Evolutionary conservation across 495 filamentous ascomycete genomes (phyloP).

Genomic region (Talaromyces liani): DNA sequence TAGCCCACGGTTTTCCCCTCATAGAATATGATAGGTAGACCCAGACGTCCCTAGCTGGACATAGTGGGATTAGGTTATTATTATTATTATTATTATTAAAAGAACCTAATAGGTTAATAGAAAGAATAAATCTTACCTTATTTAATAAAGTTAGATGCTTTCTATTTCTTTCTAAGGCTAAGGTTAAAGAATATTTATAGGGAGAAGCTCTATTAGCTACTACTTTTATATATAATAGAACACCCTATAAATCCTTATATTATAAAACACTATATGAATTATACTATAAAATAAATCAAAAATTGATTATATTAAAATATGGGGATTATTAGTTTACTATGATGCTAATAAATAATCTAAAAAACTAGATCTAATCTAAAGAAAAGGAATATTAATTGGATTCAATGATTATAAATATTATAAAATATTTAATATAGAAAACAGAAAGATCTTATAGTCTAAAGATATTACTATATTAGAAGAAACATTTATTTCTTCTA

Average conservation of each 20-base stretch:
- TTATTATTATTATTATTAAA: too few species aligned
- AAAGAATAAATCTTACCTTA: slow-evolving; percentile 3
- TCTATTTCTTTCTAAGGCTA: not conserved
- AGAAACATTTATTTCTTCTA: not conserved
- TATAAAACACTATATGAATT: slow-evolving; percentile 2
- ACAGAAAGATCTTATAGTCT: not conserved
- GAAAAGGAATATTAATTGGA: slow-evolving; percentile 2
- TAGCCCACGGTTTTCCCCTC: too few species aligned
- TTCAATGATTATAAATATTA: slow-evolving; percentile 2
- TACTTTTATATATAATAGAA: not conserved
- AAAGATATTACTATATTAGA: not conserved
- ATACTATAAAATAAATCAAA: not conserved
- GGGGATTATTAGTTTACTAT: not conserved
- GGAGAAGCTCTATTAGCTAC: not conserved
- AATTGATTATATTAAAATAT: slow-evolving; percentile 2
- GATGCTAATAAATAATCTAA: not conserved
- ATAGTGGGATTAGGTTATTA: too few species aligned
- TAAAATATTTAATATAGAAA: slow-evolving; percentile 6
- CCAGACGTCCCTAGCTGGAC: too few species aligned
- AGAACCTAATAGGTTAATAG: too few species aligned
- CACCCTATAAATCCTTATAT: not conserved
- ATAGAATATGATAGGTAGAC: too few species aligned
- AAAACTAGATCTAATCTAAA: not conserved
- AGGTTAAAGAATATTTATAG: not conserved
- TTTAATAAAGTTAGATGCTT: slow-evolving; percentile 5